These are phyloP conservation scores for Daldinia eschscholtzii DNA, from an alignment of 2,329 filamentous ascomycete species.

Conservation along the genomic window DNA sequence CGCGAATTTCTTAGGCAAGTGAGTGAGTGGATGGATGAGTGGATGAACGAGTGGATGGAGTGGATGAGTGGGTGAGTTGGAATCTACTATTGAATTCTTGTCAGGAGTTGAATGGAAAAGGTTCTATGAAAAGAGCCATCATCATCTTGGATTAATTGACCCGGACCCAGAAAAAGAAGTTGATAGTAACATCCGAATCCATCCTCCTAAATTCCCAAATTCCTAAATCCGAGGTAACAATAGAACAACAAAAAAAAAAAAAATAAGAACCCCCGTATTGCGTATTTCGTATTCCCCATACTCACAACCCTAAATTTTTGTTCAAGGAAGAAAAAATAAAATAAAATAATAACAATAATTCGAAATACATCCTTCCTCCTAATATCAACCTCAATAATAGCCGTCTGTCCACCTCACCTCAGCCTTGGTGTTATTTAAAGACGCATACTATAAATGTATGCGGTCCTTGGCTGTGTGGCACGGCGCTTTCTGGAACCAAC, in stretches of 20 bases:
- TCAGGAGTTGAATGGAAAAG: conserved; percentile 17
- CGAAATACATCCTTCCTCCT: neutral
- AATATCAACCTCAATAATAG: neutral
- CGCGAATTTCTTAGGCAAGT: neutral
- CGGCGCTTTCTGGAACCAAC: conserved; percentile 12
- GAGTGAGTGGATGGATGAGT: too few species aligned
- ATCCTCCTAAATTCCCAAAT: conserved; percentile 13
- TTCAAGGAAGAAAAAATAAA: neutral
- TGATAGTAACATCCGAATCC: neutral
- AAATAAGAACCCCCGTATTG: too few species aligned
- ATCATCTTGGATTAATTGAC: conserved; percentile 27
- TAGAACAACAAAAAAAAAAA: neutral
- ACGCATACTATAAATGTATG: neutral
- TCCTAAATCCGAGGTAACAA: conserved; percentile 14
- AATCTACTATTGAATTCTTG: conserved; percentile 26
- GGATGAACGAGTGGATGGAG: too few species aligned
- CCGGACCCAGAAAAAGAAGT: conserved; percentile 21
- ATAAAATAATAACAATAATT: neutral
- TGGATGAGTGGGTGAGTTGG: neutral
- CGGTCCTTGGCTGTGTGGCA: conserved; percentile 4
- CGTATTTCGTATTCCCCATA: conserved; percentile 6
- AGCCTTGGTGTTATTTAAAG: conserved; percentile 9
- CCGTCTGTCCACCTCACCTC: neutral
- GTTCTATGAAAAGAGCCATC: conserved; percentile 22
- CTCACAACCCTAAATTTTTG: neutral